Evolutionary conservation across 148 eudicot species (phyloP), one percentile per base, ranked within the genome.

Genomic region (Spergularia marina): DNA sequence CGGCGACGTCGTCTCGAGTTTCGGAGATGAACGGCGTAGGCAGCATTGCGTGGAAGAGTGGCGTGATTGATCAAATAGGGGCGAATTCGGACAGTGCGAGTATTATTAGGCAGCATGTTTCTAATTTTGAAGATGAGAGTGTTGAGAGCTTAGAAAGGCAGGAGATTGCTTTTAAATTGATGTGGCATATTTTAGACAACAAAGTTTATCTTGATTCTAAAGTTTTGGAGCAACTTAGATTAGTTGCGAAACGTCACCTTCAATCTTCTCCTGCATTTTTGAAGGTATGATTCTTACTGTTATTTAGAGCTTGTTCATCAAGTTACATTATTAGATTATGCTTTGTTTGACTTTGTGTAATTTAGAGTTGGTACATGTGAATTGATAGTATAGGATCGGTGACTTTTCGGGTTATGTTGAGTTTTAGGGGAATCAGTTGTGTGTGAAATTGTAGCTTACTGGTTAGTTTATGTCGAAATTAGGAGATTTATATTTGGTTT

Each of bases 91-190:
- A 14, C 80, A 86, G 83, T 83, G 85, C 72, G 68, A 80, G 75
- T 14, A 69, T 63, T 66, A 72, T 83, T 40, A 79, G 79, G 82
- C 79, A 77, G 41, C 80, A 65, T 63, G 81, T 87, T 73, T 81
- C 81, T 5, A 77, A 78, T 41, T 92, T 96, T 67, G 98, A 96
- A 79, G 97, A 91, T 62, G 99, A 92, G 84, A 60, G 87, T 23
- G 76, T 87, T 44, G 98, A 96, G 75, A 84, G 82, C 54, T 89
- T 96, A 72, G 97, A 92, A 85, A 88, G 83, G 73, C 90, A 89
- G 74, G 97, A 92, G 75, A 88, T 88, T 68, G 87, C 88, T 10
- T 91, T 89, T 68, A 91, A 88, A 58, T 82, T 96, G 78, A 87
- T 92, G 30, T 89, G 84, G 52, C 81, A 82, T 65, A 73, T 89